Evolutionary conservation across 2,329 filamentous ascomycete genomes (phyloP).

Genomic region (Hypoxylon sp.): DNA sequence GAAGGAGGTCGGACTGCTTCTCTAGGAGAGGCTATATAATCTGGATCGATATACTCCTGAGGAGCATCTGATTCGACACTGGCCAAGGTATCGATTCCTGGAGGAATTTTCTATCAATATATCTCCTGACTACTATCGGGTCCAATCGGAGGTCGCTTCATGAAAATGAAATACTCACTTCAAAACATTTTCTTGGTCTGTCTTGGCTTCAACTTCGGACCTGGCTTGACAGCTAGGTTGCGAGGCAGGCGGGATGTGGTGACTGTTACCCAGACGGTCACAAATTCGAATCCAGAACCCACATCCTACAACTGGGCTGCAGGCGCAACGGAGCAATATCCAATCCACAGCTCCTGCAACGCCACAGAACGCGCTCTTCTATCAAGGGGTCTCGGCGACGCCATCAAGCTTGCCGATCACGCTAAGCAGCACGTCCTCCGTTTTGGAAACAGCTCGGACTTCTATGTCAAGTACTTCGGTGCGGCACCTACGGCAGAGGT

Average conservation of each 20-base stretch:
- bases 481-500: slow-evolving; percentile 69
- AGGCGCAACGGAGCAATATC: slow-evolving; percentile 52
- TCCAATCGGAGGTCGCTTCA: not conserved
- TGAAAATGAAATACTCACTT: slow-evolving; percentile 29
- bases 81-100: not conserved
- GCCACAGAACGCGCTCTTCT: slow-evolving; percentile 71
- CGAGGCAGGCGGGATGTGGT: slow-evolving; percentile 27
- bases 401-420: slow-evolving; percentile 69
- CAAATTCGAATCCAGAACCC: slow-evolving; percentile 8
- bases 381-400: slow-evolving; percentile 69
- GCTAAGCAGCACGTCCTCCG: slow-evolving; percentile 74
- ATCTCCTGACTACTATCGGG: not conserved
- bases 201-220: slow-evolving; percentile 23
- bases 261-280: slow-evolving; percentile 37
- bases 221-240: slow-evolving; percentile 18
- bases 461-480: slow-evolving; percentile 78
- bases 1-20: not conserved
- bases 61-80: not conserved
- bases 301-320: slow-evolving; percentile 41
- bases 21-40: slow-evolving; percentile 3
- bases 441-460: slow-evolving; percentile 69
- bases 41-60: not conserved
- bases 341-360: slow-evolving; percentile 77
- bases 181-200: slow-evolving; percentile 25
- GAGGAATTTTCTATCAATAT: not conserved